Evolutionary conservation across 345 rosid species (phyloP).

Genomic region (Sonneratia alba): DNA sequence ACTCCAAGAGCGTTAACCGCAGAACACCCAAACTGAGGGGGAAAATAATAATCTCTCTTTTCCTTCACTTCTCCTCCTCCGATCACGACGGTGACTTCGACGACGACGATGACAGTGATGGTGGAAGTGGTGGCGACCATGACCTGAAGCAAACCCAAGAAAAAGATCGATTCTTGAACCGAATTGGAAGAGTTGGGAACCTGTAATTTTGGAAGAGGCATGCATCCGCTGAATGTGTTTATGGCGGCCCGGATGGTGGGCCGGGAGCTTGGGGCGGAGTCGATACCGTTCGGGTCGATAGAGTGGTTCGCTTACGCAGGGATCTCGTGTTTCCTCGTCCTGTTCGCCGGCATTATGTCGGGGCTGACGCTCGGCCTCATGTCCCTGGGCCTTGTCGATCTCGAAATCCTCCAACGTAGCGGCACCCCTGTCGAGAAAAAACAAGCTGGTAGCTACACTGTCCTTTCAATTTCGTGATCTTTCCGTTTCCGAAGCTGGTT

Average conservation of each 20-base stretch:
- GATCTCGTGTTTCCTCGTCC: constrained; percentile 62
- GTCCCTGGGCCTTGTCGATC: constrained; percentile 95
- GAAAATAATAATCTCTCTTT: background rate
- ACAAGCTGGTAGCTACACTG: constrained; percentile 56
- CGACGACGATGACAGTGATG: background rate
- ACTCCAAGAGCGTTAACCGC: background rate
- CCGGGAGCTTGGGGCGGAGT: constrained; percentile 22
- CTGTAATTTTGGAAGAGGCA: background rate
- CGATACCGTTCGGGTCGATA: constrained; percentile 50
- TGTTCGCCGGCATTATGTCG: constrained; percentile 96
- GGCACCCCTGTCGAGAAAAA: constrained; percentile 76
- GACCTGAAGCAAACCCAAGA: background rate
- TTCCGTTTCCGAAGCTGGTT: background rate
- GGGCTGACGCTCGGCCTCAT: constrained; percentile 92
- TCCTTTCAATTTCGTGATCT: background rate
- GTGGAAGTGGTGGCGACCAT: background rate
- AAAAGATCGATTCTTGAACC: background rate
- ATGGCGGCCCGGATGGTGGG: constrained; percentile 54
- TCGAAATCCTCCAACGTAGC: constrained; percentile 91
- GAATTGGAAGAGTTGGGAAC: background rate
- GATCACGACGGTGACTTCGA: background rate
- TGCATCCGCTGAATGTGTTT: constrained; percentile 59
- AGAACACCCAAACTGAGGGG: background rate
- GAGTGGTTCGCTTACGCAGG: constrained; percentile 60
- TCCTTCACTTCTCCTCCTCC: background rate